phyloP scores from a whole-genome alignment of 352 stramenopile species.

The Globisporangium solare region DNA sequence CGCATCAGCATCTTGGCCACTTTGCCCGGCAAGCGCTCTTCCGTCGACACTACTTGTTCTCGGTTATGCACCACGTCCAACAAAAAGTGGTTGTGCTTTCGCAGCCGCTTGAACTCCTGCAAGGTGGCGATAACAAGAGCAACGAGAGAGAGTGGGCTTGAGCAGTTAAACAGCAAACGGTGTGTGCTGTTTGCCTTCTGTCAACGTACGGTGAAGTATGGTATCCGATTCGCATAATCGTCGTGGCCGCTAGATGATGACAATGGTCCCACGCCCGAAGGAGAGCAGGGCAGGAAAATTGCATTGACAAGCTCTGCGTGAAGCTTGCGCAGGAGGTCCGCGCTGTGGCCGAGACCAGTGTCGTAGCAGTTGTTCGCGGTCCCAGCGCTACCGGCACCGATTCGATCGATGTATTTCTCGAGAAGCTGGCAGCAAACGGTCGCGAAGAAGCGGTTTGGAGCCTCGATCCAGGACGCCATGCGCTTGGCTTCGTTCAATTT shows the following conservation, averaged over 20 bases:
- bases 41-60: conserved; percentile 36
- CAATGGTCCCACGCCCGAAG: conserved; percentile 10
- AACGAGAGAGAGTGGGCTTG: not conserved
- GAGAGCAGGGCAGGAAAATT: conserved; percentile 42
- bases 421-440: conserved; percentile 69
- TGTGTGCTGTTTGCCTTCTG: not conserved
- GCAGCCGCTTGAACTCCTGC: conserved; percentile 61
- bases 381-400: conserved; percentile 14
- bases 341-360: conserved; percentile 24
- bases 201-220: conserved; percentile 51
- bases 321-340: conserved; percentile 44
- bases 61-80: conserved; percentile 46
- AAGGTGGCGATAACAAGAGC: not conserved
- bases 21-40: conserved; percentile 36
- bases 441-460: conserved; percentile 69
- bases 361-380: conserved; percentile 5
- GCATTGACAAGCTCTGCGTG: conserved; percentile 42
- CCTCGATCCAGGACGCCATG: conserved; percentile 68
- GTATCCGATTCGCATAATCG: conserved; percentile 37
- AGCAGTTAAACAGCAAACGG: not conserved
- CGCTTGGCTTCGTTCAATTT: conserved; percentile 74
- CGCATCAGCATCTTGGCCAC: conserved; percentile 34
- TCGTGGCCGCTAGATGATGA: conserved; percentile 2
- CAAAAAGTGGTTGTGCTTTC: conserved; percentile 39
- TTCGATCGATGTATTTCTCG: conserved; percentile 47